A percentile compares a stretch with the other conserved stretches of the same genome.
Evolutionary conservation across 2,329 filamentous ascomycete genomes (phyloP).

Genomic region (Thielaviopsis populi): DNA sequence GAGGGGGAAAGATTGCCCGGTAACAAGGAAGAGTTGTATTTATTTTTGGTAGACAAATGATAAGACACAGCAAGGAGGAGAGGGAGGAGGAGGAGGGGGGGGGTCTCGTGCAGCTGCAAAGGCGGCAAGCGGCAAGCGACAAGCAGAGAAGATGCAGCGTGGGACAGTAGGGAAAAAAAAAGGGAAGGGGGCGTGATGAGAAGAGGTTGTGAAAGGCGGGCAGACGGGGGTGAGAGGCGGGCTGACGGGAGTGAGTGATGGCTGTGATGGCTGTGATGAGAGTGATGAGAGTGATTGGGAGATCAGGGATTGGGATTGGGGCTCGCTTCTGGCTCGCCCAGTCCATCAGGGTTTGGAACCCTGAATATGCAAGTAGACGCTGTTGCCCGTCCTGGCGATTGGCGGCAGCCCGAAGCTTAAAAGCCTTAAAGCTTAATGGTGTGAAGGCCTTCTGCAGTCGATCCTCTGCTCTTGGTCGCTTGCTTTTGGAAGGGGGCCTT

Average conservation of each 20-base stretch:
- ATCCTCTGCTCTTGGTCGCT: neutral
- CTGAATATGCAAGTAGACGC: neutral
- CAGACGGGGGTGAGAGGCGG: neutral
- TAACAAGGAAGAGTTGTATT: neutral
- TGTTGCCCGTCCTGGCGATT: neutral
- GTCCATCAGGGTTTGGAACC: neutral
- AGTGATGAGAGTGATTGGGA: no score
- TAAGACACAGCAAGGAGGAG: neutral
- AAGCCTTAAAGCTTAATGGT: neutral
- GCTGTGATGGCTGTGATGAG: no score
- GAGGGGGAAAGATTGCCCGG: neutral
- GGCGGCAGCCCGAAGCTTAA: neutral
- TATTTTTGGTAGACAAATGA: neutral
- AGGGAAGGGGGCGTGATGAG: neutral
- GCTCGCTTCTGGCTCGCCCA: neutral
- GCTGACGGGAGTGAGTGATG: neutral
- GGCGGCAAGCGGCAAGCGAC: neutral
- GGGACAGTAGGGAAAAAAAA: neutral
- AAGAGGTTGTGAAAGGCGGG: neutral
- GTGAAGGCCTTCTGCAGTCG: neutral
- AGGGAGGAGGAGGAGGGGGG: neutral
- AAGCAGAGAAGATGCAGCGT: neutral
- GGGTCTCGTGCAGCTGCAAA: slow-evolving; percentile 16
- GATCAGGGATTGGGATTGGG: neutral
- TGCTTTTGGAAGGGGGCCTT: no score